These are phyloP conservation scores for Ampelocalamus luodianensis DNA, from an alignment of 176 grass and related monocot genomes.

Conservation along the genomic window DNA sequence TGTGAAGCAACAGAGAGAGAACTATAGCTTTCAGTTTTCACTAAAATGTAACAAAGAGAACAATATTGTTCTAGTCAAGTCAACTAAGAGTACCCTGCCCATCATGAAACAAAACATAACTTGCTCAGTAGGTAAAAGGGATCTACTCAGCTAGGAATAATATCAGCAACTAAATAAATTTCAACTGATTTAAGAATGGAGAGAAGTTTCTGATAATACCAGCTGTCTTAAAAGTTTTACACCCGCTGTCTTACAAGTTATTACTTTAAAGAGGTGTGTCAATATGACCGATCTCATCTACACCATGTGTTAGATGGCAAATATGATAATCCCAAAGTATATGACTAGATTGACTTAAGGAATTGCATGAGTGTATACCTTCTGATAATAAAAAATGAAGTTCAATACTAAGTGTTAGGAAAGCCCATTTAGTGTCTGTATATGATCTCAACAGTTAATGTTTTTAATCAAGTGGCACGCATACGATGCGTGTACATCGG, in stretches of 20 bases:
- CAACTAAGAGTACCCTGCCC: not conserved
- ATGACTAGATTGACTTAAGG: not conserved
- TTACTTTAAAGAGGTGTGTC: not conserved
- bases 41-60: not conserved
- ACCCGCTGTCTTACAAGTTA: not conserved
- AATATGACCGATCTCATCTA: not conserved
- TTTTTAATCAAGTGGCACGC: not conserved
- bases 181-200: not conserved
- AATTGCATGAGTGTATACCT: not conserved
- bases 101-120: not conserved
- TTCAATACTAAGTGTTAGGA: not conserved
- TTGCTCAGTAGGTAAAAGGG: not conserved
- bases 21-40: not conserved
- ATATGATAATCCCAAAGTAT: not conserved
- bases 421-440: not conserved
- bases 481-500: not conserved
- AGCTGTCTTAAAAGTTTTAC: too few relatives aligned
- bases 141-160: not conserved
- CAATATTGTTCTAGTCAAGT: not conserved
- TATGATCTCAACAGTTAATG: not conserved
- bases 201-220: not conserved
- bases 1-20: not conserved
- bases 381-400: not conserved
- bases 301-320: slow-evolving; percentile 7
- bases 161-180: not conserved